phyloP scores from a whole-genome alignment of 345 rosid genomes.

The Populus pruinosa region DNA sequence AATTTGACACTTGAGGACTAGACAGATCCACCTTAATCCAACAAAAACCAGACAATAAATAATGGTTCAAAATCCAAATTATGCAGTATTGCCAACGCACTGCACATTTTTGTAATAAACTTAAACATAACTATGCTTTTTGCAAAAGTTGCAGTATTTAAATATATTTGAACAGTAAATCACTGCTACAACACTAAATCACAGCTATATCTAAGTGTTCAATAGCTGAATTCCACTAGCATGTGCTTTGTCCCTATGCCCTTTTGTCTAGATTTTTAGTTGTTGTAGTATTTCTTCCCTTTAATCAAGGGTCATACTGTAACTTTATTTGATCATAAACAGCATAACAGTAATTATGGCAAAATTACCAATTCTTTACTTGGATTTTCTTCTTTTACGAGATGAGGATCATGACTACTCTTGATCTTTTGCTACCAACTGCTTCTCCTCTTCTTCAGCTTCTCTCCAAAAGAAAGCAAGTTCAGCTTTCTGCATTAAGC shows the following conservation, averaged over 20 bases:
- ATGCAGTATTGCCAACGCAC: neutral
- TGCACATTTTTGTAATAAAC: neutral
- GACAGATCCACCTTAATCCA: neutral
- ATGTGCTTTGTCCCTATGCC: neutral
- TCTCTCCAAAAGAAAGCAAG: constrained; percentile 97
- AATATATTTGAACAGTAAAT: neutral
- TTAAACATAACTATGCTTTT: neutral
- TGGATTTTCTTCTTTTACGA: constrained; percentile 53
- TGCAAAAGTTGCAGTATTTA: neutral
- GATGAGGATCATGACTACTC: constrained; percentile 98
- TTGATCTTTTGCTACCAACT: constrained; percentile 73
- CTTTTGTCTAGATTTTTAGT: neutral
- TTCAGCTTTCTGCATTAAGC: constrained; percentile 67
- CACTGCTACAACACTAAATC: neutral
- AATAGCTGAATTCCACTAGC: neutral
- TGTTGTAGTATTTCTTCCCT: no score
- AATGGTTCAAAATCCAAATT: neutral
- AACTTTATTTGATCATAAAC: neutral
- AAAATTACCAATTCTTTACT: constrained; percentile 48
- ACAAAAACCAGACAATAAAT: neutral
- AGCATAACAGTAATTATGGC: neutral
- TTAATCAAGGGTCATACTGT: neutral
- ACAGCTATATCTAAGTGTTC: neutral
- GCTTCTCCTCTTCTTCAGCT: constrained; percentile 96
- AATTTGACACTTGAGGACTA: neutral